Evolutionary conservation across 306 rosid genomes (phyloP).

Genomic region (Trifolium dubium): DNA sequence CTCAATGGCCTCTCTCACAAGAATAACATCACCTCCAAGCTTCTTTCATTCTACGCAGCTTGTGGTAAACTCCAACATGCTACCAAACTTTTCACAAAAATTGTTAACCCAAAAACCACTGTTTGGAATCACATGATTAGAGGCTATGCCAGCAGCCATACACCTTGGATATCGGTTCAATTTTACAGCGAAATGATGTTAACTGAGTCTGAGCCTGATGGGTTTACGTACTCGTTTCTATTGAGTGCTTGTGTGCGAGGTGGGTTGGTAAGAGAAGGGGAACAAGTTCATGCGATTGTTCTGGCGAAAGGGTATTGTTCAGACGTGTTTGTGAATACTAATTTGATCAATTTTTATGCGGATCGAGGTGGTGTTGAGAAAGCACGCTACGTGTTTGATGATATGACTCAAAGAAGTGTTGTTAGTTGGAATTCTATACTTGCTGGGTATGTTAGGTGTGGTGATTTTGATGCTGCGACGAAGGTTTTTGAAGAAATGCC

Average conservation of each 20-base stretch:
- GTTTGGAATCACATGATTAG: conserved; percentile 72
- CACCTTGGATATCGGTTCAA: conserved; percentile 50
- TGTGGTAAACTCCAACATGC: conserved; percentile 50
- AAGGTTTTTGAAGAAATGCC: conserved; percentile 63
- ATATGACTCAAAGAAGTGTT: conserved; percentile 60
- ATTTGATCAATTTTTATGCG: conserved; percentile 59
- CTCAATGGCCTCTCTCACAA: conserved; percentile 58
- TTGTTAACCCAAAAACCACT: conserved; percentile 55
- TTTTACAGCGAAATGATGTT: conserved; percentile 53
- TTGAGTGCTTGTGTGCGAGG: conserved; percentile 65
- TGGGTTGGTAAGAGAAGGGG: conserved; percentile 65
- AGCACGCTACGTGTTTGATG: conserved; percentile 68
- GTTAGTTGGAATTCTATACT: conserved; percentile 77
- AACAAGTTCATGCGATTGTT: conserved; percentile 64
- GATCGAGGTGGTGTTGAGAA: conserved; percentile 33
- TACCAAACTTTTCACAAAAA: conserved; percentile 37
- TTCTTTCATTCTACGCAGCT: conserved; percentile 54
- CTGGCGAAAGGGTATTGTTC: conserved; percentile 66
- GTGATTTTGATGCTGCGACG: conserved; percentile 53
- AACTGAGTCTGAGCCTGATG: conserved; percentile 56
- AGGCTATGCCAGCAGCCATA: conserved; percentile 48
- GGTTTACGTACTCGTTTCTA: conserved; percentile 67
- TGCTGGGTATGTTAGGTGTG: conserved; percentile 54
- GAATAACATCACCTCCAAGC: conserved; percentile 56
- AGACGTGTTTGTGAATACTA: conserved; percentile 61